Conservation (phyloP, 345 rosid species). For the Eutrema heterophyllum region DNA sequence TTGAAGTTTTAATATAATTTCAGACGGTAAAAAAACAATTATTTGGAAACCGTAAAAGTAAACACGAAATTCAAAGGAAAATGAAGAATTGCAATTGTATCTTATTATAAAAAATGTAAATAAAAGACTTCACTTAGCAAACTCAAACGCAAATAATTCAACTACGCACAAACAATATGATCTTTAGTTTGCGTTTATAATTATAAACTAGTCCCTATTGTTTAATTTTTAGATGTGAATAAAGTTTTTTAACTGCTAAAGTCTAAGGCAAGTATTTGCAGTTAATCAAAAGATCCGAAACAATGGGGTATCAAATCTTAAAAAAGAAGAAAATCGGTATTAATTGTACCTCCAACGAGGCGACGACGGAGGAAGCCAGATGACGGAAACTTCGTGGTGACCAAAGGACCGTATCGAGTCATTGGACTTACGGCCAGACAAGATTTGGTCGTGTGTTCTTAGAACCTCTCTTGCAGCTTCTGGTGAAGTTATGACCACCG, state of each 20-base stretch:
- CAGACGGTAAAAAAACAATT: too few species aligned
- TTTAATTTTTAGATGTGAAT: too few species aligned
- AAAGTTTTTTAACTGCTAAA: too few species aligned
- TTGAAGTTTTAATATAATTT: too few species aligned
- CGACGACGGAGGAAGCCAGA: constrained; percentile 21
- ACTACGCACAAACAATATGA: not conserved
- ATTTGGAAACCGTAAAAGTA: not conserved
- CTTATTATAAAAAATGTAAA: too few species aligned
- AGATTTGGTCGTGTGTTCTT: constrained; percentile 27
- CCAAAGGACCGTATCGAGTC: not conserved
- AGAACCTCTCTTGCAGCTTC: constrained; percentile 24
- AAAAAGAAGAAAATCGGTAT: not conserved
- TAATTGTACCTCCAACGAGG: constrained; percentile 33
- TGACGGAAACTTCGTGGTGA: constrained; percentile 19
- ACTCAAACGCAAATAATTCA: too few species aligned
- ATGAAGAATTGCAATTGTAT: too few species aligned
- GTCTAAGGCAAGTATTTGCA: too few species aligned
- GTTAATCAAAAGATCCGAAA: too few species aligned
- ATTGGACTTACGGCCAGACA: constrained; percentile 11
- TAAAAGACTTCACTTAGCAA: too few species aligned
- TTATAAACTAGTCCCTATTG: not conserved
- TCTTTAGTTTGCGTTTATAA: not conserved
- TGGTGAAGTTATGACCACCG: constrained; percentile 18
- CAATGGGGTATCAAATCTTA: too few species aligned
- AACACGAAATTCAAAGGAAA: not conserved